Conservation (phyloP, 148 eudicot species). For the Vaccinium corymbosum region DNA sequence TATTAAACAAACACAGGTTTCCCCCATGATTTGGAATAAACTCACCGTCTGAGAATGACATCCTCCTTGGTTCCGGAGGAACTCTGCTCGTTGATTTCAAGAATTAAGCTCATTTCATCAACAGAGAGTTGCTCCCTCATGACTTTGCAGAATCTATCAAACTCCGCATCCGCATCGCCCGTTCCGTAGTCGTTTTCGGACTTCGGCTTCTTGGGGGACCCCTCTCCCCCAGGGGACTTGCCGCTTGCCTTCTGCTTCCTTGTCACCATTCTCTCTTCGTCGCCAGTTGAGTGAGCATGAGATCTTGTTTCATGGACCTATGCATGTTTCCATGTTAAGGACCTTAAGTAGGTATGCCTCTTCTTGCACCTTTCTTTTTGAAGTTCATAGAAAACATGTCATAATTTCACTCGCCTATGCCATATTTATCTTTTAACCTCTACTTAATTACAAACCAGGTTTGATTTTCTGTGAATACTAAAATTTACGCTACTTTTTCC, state of each 20-base stretch:
- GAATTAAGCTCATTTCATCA: slow-evolving; percentile 47
- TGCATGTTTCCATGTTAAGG: background rate
- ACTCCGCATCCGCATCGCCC: slow-evolving; percentile 27
- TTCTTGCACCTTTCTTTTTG: background rate
- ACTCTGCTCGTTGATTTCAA: slow-evolving; percentile 40
- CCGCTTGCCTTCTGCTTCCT: slow-evolving; percentile 40
- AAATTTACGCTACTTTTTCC: background rate
- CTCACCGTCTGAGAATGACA: slow-evolving; percentile 46
- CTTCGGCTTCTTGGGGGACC: slow-evolving; percentile 56
- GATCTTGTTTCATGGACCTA: slow-evolving; percentile 43
- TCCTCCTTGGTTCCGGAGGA: slow-evolving; percentile 32
- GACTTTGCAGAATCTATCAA: slow-evolving; percentile 44
- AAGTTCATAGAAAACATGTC: background rate
- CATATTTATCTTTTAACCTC: too few species aligned
- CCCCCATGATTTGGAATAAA: background rate
- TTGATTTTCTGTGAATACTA: background rate
- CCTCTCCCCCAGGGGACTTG: slow-evolving; percentile 31
- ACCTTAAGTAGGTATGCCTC: background rate
- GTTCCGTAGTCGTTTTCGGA: slow-evolving; percentile 25
- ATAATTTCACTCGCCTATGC: background rate
- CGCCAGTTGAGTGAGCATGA: slow-evolving; percentile 19
- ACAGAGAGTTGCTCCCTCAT: slow-evolving; percentile 37
- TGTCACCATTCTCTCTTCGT: slow-evolving; percentile 30
- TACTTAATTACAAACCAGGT: background rate
- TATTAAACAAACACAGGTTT: background rate